Evolutionary conservation across 257 asterid species (phyloP), one percentile per base, ranked within the genome.

Genomic region (Primulina tabacum): DNA sequence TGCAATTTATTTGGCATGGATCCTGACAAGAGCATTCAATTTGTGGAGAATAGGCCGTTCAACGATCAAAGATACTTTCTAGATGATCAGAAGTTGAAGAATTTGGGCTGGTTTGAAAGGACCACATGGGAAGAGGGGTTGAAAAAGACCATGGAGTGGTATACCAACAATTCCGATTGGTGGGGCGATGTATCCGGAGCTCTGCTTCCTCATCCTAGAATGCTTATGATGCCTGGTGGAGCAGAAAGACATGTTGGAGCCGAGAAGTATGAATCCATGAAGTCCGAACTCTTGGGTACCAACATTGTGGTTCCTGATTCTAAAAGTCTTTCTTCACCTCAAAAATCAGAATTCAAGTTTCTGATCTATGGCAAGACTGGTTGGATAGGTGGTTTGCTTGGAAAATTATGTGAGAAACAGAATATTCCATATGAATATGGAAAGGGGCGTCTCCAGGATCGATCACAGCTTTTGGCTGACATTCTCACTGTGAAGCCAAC

Each of bases 101-200:
- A 52, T 10, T 40, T 75, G 20, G 79, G 79, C 18, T 75, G 79
- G 79, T 10, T n/a, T 4, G 75, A 75, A 60, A 75, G 26, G 67
- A 75, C 75, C 5, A n/a, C 64, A 1, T 75, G 79, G 75, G 71
- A 75, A 16, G 79, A 75, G 7, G 79, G 79, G 2, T 26, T 75
- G 37, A 63, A 62, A 57, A 69, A 32, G 52, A 75, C 79, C 14
- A 34, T 75, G 34, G 75, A 75, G 29, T 75, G 79, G 79, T 75
- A 75, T 12, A 63, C 30, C 1, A 28, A 34, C 14, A 75, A 69
- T 24, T 70, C 28, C 5, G 71, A 75, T 63, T 75, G 79, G 79
- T 75, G 79, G 79, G 79, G 71, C 2, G 79, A 75, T 64, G 69
- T 75, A 35, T 20, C 75, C 12, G 32, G 35, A 3, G 75, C 79